These are phyloP conservation scores for Corylus heterophylla DNA, from an alignment of 306 rosid genomes.

Conservation along the genomic window DNA sequence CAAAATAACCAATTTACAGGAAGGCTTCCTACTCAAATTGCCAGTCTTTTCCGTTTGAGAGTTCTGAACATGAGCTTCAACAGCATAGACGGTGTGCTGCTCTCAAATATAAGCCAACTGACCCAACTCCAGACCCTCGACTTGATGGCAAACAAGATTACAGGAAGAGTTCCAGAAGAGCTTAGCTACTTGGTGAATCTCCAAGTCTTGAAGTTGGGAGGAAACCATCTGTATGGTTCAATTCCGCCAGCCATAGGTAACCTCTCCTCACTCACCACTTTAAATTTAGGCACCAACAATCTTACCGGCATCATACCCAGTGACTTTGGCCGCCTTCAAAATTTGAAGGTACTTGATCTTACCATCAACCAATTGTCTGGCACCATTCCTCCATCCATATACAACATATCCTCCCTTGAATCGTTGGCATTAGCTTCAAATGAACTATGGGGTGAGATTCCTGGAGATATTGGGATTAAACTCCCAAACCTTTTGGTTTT, in stretches of 20 bases:
- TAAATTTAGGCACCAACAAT: constrained; percentile 60
- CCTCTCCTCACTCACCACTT: constrained; percentile 48
- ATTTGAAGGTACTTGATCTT: constrained; percentile 55
- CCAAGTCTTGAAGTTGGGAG: constrained; percentile 45
- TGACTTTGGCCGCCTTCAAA: constrained; percentile 47
- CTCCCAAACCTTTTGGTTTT: constrained; percentile 61
- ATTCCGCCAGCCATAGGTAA: constrained; percentile 55
- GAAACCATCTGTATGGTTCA: constrained; percentile 49
- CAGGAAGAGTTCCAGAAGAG: constrained; percentile 42
- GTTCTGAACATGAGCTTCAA: constrained; percentile 60
- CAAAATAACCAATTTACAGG: constrained; percentile 52
- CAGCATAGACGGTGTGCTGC: constrained; percentile 43
- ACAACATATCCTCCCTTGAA: constrained; percentile 59
- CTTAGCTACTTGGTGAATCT: constrained; percentile 46
- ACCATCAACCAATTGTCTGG: constrained; percentile 58
- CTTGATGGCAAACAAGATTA: constrained; percentile 43
- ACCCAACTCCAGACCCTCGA: constrained; percentile 48
- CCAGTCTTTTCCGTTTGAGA: constrained; percentile 37
- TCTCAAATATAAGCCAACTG: constrained; percentile 45
- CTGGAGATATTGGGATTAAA: constrained; percentile 46
- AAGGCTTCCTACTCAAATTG: constrained; percentile 50
- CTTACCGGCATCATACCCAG: constrained; percentile 58
- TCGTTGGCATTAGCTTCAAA: constrained; percentile 56
- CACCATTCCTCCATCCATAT: constrained; percentile 46
- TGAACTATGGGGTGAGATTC: constrained; percentile 70